Evolutionary conservation across 2,329 filamentous ascomycete genomes (phyloP), one percentile per base, ranked within the genome.

Genomic region (Pseudogymnoascus sp.): DNA sequence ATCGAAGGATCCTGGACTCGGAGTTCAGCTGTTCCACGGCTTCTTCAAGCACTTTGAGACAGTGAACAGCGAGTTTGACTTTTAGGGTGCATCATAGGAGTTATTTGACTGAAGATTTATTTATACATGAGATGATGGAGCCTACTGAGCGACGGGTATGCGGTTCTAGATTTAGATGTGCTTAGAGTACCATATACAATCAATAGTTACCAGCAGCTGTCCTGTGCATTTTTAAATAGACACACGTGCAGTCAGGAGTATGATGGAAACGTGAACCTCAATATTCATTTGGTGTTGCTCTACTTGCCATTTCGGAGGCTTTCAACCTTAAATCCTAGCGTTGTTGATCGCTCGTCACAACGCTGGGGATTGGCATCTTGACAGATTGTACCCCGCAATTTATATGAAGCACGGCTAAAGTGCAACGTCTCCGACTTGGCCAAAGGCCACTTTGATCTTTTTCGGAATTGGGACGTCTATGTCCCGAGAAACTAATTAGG

Each of bases 21-120:
- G 93, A 3, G 89, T 95, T 16, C 88, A 90, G 77, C 85, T 92
- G 68, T 97, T 96, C 78, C 89, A 91, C 80, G 92, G 88, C 1
- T 96, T 96, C 75, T 83, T 96, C 69, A 91, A 96, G 70, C 79
- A 88, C 66, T 97, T 89, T 80, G 91, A 96, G 79, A 81, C 83
- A 71, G 88, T 97, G 44, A 93, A 97, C 75, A 81, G 77, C 56
- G 90, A 96, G 78, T 96, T 95, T 82, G 79, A 78, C 50, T 75
- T 73, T 65, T 77, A 59, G 14, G 40, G 1, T 34, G 16, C 50
- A 56, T 21, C 6, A 34, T 34, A 21, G 11, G 50, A 5, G 28
- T 56, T 34, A 36, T 56, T 34, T 56, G 28, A 14, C 10, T 10
- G 8, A 36, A 36, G 50, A 56, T 56, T 5, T 56, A 56, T 56